These are phyloP conservation scores for Lactarius quietus DNA, from an alignment of 768 basidiomycete species.

Conservation along the genomic window DNA sequence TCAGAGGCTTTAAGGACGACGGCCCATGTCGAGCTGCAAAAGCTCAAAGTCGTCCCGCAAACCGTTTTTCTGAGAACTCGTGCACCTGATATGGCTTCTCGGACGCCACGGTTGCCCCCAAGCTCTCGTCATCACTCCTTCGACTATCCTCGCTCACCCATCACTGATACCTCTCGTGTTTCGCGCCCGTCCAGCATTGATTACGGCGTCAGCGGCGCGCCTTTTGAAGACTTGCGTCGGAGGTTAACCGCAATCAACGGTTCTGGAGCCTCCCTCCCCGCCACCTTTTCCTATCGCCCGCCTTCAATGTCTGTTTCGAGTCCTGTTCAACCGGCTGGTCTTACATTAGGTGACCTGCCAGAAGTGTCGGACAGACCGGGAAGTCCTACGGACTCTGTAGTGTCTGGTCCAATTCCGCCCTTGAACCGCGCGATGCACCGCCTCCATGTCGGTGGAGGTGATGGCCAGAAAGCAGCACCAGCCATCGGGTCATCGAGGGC, in stretches of 20 bases:
- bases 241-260: constrained; percentile 72
- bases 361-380: constrained; percentile 51
- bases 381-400: constrained; percentile 81
- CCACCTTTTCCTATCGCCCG: constrained; percentile 38
- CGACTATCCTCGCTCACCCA: constrained; percentile 40
- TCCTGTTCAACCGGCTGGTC: constrained; percentile 29
- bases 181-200: constrained; percentile 50
- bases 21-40: constrained; percentile 74
- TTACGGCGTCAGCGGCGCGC: constrained; percentile 45
- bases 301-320: constrained; percentile 29
- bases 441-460: constrained; percentile 65
- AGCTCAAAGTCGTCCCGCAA: constrained; percentile 85
- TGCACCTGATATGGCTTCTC: constrained; percentile 37
- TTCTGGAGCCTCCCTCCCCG: constrained; percentile 60
- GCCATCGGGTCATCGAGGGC: constrained; percentile 83
- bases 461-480: constrained; percentile 83
- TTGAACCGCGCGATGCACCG: constrained; percentile 55
- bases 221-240: constrained; percentile 76
- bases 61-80: constrained; percentile 82
- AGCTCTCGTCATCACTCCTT: constrained; percentile 42
- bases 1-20: constrained; percentile 59
- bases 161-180: constrained; percentile 48
- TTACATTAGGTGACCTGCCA: constrained; percentile 31
- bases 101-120: constrained; percentile 38
- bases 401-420: constrained; percentile 67